Base-by-base conservation (phyloP, 495 filamentous ascomycete genomes). In the Podospora appendiculata region DNA sequence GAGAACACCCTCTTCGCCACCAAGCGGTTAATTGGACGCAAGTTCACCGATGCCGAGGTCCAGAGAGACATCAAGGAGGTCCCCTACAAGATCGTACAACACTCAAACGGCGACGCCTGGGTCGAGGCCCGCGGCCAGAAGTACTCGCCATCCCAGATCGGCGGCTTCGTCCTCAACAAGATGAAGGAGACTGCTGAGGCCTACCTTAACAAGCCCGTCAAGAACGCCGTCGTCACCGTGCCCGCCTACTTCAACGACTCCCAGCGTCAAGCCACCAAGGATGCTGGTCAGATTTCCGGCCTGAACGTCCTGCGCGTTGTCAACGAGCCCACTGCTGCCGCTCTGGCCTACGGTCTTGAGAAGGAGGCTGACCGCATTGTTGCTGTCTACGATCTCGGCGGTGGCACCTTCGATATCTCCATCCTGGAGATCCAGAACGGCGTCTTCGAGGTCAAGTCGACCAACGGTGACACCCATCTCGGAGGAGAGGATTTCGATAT, bases 401-500 rank as follows among this genome's bases (percentile, higher is more conserved):
- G 91, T 80, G 91, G 91, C 81, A 96, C 91, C 62, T 96, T 96
- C 72, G 91, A 96, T 88, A 93, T 96, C 70, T 96, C 91, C 45
- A 84, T 96, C 53, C 83, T 96, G 36, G 91, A 96, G 75, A 96
- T 96, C 68, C 91, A 96, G 79, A 90, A 89, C 74, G 91, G 91
- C 65, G 91, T 96, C 41, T 96, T 96, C 71, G 91, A 96, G 77
- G 91, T 96, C 68, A 96, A 96, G 81, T 95, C 91, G 13, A 96
- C 91, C 77, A 96, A 96, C 72, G 91, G 91, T 81, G 91, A 96
- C 65, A 96, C 91, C 57, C 91, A 96, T 75, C 81, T 96, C 59
- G 91, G 91, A 81, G 91, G 91, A 72, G 91, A 98, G 74, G 93
- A 98, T 70, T 98, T 98, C 69, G 93, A 98, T 71, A 97, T 98